These are phyloP conservation scores for Calycina herbarum DNA, from an alignment of 2,329 filamentous ascomycete species.

Conservation along the genomic window DNA sequence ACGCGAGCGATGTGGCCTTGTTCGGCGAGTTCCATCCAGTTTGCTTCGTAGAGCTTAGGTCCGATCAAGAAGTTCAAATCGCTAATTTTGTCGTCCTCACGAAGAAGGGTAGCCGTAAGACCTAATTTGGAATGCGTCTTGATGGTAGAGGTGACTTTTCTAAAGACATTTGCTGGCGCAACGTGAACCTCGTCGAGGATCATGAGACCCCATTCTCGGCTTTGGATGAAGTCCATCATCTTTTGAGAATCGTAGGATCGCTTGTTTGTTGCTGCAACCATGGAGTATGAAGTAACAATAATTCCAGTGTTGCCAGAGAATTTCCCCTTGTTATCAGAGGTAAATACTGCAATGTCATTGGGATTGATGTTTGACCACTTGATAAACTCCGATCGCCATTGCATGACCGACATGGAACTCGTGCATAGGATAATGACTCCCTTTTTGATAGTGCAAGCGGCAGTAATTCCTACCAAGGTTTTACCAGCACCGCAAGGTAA, in stretches of 20 bases:
- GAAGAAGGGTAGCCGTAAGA: slow-evolving; percentile 86
- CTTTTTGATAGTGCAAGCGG: slow-evolving; percentile 97
- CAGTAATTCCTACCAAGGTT: slow-evolving; percentile 96
- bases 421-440: slow-evolving; percentile 94
- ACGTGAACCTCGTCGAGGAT: slow-evolving; percentile 97
- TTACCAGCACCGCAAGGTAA: slow-evolving; percentile 95
- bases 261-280: slow-evolving; percentile 91
- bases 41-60: slow-evolving; percentile 95
- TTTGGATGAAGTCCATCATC: slow-evolving; percentile 93
- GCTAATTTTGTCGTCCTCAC: slow-evolving; percentile 98
- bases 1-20: slow-evolving; percentile 96
- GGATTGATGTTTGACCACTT: slow-evolving; percentile 99
- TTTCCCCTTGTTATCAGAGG: slow-evolving; percentile 83
- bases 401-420: slow-evolving; percentile 95
- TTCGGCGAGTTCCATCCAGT: slow-evolving; percentile 98
- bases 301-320: slow-evolving; percentile 91
- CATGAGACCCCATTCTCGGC: slow-evolving; percentile 95
- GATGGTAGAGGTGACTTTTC: slow-evolving; percentile 88
- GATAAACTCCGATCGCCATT: slow-evolving; percentile 94
- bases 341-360: slow-evolving; percentile 91
- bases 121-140: slow-evolving; percentile 95
- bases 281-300: slow-evolving; percentile 96
- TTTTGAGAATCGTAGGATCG: slow-evolving; percentile 91
- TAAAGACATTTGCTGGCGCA: slow-evolving; percentile 93
- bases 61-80: slow-evolving; percentile 97